Conservation (phyloP, 2,329 filamentous ascomycete genomes). For the Colletotrichum chrysophilum region DNA sequence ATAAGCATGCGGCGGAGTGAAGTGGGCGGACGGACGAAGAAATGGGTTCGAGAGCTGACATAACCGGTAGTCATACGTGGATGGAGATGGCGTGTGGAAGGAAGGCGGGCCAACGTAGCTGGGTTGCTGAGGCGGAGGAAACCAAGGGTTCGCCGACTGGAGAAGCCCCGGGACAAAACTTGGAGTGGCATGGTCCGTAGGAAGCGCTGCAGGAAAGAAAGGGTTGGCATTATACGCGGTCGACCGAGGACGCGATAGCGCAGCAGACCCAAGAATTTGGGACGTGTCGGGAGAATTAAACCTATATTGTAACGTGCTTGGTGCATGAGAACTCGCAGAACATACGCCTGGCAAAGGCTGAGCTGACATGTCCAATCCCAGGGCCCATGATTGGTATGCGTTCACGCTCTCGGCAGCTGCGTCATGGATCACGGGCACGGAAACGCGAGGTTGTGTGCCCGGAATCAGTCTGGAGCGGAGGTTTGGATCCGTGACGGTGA, state of each 20-base stretch:
- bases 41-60: background rate
- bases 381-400: background rate
- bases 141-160: conserved; percentile 2
- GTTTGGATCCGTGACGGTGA: background rate
- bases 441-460: background rate
- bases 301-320: background rate
- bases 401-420: background rate
- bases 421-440: background rate
- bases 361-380: background rate
- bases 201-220: background rate
- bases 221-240: background rate
- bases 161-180: background rate
- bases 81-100: conserved; percentile 8
- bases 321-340: background rate
- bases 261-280: background rate
- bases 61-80: conserved; percentile 8
- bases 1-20: background rate
- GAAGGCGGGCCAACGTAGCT: conserved; percentile 13
- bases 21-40: background rate
- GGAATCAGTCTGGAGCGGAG: background rate
- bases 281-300: background rate
- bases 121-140: background rate
- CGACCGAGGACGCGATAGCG: background rate
- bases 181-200: background rate
- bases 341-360: background rate